Evolutionary conservation across 345 rosid species (phyloP), one percentile per base, ranked within the genome.

Genomic region (Geranium brycei): DNA sequence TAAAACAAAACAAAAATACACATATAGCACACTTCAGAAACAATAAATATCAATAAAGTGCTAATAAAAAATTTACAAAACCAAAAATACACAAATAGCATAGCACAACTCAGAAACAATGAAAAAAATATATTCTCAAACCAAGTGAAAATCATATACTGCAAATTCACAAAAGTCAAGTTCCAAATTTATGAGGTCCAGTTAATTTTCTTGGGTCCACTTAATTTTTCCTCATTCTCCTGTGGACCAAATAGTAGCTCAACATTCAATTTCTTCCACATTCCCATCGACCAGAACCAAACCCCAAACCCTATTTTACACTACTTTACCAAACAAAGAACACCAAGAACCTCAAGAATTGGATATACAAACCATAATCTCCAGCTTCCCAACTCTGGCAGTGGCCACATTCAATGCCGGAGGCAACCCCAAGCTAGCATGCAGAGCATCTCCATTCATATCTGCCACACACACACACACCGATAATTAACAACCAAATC

Each of bases 371-470:
- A 93, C 99, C 72, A 80, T 83, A 65, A 93, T 90, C 66, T 81
- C 89, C 73, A 93, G 72, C 77, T 84, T 90, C 8, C 89, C 95
- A 31, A 93, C 95, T 86, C 81, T 90, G 0, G 99, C 99, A 32
- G 84, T 84, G 7, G 97, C 78, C 5, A 93, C 99, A 64, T 76
- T 82, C 79, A 93, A 72, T 2, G 99, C 96, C 11, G 91, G 96
- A 13, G 97, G 97, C 82, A 93, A 73, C 69, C 99, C 97, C 89
- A 93, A 87, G 69, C 99, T 93, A 15, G 99, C 96, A 61, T 93
- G 99, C 81, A 93, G 73, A 64, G 96, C 99, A 51, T 90, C 97
- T 51, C 99, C 99, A 79, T 88, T 90, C 47, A 93, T 85, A 73
- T 93, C 99, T 93, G 68, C 63, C 71, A 61, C 41, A 35, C 41